Evolutionary conservation across 805 yeast genomes (phyloP).

Genomic region (Yarrowia alimentaria): DNA sequence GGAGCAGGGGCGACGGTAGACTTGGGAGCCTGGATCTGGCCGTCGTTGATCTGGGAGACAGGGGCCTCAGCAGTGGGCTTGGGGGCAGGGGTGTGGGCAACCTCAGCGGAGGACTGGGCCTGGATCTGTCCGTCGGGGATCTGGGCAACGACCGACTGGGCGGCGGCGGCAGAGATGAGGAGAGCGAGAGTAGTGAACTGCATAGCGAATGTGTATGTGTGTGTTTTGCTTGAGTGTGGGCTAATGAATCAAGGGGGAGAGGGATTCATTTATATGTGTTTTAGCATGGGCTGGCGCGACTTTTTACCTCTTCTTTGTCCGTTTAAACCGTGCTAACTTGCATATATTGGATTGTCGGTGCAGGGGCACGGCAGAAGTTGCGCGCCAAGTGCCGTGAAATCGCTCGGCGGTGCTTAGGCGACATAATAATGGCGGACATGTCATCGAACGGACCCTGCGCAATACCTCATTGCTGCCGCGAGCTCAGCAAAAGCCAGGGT

Average conservation of each 20-base stretch:
- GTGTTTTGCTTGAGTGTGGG: background rate
- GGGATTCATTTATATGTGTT: background rate
- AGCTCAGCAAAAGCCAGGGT: background rate
- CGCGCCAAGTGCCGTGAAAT: too few relatives aligned
- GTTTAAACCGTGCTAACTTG: too few relatives aligned
- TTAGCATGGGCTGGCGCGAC: background rate
- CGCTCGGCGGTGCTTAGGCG: too few relatives aligned
- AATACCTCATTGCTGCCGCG: conserved; percentile 7
- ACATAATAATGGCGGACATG: too few relatives aligned
- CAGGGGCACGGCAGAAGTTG: too few relatives aligned
- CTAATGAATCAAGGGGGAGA: background rate
- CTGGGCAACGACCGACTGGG: conserved; percentile 21
- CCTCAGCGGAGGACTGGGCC: conserved; percentile 24
- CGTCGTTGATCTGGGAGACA: conserved; percentile 6
- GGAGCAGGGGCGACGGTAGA: background rate
- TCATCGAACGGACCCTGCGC: too few relatives aligned
- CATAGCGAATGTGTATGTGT: conserved; percentile 7
- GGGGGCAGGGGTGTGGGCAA: background rate
- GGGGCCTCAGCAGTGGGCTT: conserved; percentile 8
- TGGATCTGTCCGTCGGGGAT: conserved; percentile 25
- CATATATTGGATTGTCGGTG: too few relatives aligned
- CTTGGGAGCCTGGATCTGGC: conserved; percentile 6
- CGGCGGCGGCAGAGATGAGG: conserved; percentile 8
- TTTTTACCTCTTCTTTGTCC: background rate
- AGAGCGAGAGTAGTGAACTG: conserved; percentile 25